These are phyloP conservation scores for Rhizophagus prolifer DNA, from an alignment of 192 early-diverging fungal species.

Conservation along the genomic window DNA sequence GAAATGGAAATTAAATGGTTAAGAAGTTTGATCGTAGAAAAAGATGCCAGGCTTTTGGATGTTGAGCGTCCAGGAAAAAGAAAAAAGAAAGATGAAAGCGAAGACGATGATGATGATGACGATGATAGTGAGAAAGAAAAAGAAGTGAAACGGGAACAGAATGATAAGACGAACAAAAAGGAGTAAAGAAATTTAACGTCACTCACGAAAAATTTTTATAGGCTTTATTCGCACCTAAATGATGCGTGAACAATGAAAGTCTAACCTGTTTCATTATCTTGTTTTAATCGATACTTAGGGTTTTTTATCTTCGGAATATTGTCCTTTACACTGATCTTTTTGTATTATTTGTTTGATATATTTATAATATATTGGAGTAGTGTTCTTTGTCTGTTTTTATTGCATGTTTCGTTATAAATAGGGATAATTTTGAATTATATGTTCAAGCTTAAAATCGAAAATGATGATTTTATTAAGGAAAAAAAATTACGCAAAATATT, in stretches of 20 bases:
- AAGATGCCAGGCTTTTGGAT: slow-evolving; percentile 49
- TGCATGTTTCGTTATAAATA: not conserved
- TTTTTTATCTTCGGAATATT: not conserved
- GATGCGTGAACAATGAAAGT: not conserved
- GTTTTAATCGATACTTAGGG: not conserved
- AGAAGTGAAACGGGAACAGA: not conserved
- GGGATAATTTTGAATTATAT: not conserved
- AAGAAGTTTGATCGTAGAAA: slow-evolving; percentile 74
- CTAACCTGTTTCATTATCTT: not conserved
- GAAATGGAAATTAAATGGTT: slow-evolving; percentile 95
- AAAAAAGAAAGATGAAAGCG: not conserved
- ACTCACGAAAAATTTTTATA: not conserved
- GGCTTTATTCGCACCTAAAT: not conserved
- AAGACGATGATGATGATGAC: not conserved
- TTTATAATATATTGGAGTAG: not conserved
- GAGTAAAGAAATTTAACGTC: not conserved
- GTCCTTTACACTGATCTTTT: not conserved
- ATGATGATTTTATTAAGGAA: not conserved
- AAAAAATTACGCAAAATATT: not conserved
- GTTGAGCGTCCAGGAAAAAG: slow-evolving; percentile 11
- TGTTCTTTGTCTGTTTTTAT: not conserved
- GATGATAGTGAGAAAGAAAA: not conserved
- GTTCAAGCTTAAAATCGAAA: not conserved
- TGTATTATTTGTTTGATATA: not conserved
- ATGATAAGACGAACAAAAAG: not conserved